These are phyloP conservation scores for Eucalyptus marginata DNA, from an alignment of 345 rosid species.

Conservation along the genomic window DNA sequence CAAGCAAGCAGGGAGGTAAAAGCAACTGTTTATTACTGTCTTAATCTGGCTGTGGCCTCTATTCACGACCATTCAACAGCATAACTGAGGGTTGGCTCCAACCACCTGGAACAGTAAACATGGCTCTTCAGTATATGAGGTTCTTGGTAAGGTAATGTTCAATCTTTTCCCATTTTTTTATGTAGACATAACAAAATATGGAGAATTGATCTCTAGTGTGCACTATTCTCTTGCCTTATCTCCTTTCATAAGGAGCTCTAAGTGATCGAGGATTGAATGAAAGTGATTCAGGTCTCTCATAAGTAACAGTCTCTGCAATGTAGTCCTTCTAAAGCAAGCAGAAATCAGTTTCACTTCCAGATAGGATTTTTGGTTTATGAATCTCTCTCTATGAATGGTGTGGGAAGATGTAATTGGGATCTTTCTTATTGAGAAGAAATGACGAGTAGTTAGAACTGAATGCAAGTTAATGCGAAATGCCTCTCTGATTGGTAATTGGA, in stretches of 20 bases:
- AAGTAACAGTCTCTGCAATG: background rate
- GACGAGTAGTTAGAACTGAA: background rate
- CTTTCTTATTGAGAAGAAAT: background rate
- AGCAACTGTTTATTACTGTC: background rate
- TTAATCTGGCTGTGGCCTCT: background rate
- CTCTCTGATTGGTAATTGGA: background rate
- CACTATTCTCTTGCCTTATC: background rate
- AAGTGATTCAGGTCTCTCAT: background rate
- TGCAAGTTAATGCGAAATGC: background rate
- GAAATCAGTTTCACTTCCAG: background rate
- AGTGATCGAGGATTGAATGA: background rate
- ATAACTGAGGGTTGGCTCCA: background rate
- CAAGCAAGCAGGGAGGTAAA: background rate
- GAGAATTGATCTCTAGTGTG: background rate
- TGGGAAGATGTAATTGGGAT: background rate
- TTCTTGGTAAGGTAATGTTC: background rate
- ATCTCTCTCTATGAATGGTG: background rate
- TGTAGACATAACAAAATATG: background rate
- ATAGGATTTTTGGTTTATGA: background rate
- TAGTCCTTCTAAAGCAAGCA: background rate
- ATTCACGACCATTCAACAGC: background rate
- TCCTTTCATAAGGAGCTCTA: background rate
- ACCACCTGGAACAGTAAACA: background rate
- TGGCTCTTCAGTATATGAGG: background rate
- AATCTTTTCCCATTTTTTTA: background rate